phyloP scores from a whole-genome alignment of 345 rosid genomes.

The Trapa incisa region DNA sequence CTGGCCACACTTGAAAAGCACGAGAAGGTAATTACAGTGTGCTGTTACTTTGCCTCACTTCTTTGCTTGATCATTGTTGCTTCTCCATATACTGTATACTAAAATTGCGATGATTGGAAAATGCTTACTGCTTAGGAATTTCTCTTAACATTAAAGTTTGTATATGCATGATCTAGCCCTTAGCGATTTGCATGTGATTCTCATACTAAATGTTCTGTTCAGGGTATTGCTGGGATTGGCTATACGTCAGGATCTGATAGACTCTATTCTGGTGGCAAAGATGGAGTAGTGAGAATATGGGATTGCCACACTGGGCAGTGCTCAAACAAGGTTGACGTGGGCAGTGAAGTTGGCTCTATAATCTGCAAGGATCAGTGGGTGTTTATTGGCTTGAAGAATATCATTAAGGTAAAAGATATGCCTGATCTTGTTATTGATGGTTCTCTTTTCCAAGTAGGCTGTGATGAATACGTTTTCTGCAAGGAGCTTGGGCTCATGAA shows the following conservation, averaged over 20 bases:
- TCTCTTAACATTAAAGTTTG: no score
- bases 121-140: no score
- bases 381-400: conserved; percentile 41
- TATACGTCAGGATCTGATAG: conserved; percentile 40
- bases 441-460: not conserved
- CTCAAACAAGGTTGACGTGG: conserved; percentile 18
- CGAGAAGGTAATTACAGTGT: conserved; percentile 13
- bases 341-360: conserved; percentile 36
- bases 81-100: no score
- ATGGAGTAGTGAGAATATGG: conserved; percentile 38
- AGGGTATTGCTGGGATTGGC: conserved; percentile 40
- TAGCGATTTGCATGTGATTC: not conserved
- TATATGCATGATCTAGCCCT: not conserved
- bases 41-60: not conserved
- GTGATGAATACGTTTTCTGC: no score
- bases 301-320: conserved; percentile 43
- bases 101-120: no score
- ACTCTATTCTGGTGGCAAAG: conserved; percentile 44
- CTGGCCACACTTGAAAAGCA: conserved; percentile 27
- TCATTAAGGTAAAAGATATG: conserved; percentile 27
- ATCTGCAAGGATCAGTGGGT: conserved; percentile 53
- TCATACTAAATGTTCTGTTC: not conserved
- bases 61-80: no score
- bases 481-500: not conserved
- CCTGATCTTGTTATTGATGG: not conserved